These are phyloP conservation scores for Coemansia sp. DNA, from an alignment of 192 early-diverging fungal species.

Conservation along the genomic window DNA sequence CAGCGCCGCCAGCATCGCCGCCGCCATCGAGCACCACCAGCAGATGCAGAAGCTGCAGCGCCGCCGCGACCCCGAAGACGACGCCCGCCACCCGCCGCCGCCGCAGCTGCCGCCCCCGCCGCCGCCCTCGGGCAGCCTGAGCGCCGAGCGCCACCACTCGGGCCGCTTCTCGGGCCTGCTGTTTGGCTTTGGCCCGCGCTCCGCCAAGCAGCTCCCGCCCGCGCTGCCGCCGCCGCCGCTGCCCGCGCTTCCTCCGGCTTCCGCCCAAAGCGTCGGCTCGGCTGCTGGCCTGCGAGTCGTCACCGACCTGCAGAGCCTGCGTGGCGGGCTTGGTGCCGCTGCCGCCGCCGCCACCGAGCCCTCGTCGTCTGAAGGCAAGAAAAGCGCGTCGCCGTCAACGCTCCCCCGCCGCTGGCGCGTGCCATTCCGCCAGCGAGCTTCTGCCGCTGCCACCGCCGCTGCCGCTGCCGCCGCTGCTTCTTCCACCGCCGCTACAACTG, in stretches of 20 bases:
- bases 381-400: constrained; percentile 39
- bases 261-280: too few species aligned
- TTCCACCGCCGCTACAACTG: too few species aligned
- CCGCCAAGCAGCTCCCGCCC: background rate
- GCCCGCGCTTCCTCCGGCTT: too few species aligned
- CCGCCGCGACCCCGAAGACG: too few species aligned
- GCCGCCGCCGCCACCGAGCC: background rate
- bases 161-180: constrained; percentile 42
- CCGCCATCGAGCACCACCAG: constrained; percentile 48
- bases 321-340: background rate
- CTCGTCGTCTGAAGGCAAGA: constrained; percentile 19
- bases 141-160: constrained; percentile 8
- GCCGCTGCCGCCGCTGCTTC: too few species aligned
- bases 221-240: background rate
- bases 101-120: background rate
- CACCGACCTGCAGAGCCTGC: constrained; percentile 33
- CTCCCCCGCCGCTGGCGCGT: constrained; percentile 36
- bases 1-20: constrained; percentile 27
- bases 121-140: background rate
- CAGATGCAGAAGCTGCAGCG: constrained; percentile 27
- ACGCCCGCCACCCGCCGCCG: constrained; percentile 2
- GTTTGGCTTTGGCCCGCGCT: constrained; percentile 44
- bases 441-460: background rate
- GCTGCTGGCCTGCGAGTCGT: constrained; percentile 26
- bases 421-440: constrained; percentile 29